These are phyloP conservation scores for Pleurotus giganteus DNA, from an alignment of 768 basidiomycete genomes.

Conservation along the genomic window DNA sequence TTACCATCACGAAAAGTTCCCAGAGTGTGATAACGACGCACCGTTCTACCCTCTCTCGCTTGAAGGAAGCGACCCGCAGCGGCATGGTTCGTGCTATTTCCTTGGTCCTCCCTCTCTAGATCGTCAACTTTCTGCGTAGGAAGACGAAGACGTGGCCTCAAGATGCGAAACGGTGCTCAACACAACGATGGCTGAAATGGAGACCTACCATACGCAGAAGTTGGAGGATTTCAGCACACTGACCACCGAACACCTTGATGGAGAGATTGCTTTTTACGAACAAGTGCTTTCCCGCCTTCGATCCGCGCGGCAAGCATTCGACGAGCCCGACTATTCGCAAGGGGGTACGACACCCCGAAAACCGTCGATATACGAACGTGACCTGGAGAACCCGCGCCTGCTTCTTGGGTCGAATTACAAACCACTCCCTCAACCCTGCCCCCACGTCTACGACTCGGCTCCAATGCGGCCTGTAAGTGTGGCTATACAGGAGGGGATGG, in stretches of 20 bases:
- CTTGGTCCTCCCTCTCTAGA: not conserved
- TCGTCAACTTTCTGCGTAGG: conserved; percentile 29
- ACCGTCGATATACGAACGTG: conserved; percentile 75
- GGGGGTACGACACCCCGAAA: conserved; percentile 51
- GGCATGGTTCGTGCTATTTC: conserved; percentile 30
- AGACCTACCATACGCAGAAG: conserved; percentile 75
- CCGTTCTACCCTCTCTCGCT: conserved; percentile 62
- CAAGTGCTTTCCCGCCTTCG: conserved; percentile 65
- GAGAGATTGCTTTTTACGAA: conserved; percentile 74
- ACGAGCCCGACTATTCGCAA: conserved; percentile 44
- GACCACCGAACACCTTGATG: conserved; percentile 69
- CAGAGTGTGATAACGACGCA: conserved; percentile 78
- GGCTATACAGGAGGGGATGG: conserved; percentile 72
- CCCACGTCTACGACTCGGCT: conserved; percentile 75
- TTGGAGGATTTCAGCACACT: conserved; percentile 61
- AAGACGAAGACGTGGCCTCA: conserved; percentile 62
- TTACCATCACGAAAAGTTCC: not conserved
- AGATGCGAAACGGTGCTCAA: conserved; percentile 89
- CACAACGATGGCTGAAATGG: conserved; percentile 86
- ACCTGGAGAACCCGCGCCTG: conserved; percentile 56
- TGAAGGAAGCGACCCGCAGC: conserved; percentile 47
- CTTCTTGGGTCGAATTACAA: conserved; percentile 23
- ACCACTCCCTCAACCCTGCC: conserved; percentile 70
- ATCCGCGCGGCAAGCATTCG: conserved; percentile 53
- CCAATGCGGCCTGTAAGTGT: conserved; percentile 75